A percentile compares a stretch with the other conserved stretches of the same genome.
phyloP scores from a whole-genome alignment of 495 filamentous ascomycete species.

The Penicillium coprophilum region DNA sequence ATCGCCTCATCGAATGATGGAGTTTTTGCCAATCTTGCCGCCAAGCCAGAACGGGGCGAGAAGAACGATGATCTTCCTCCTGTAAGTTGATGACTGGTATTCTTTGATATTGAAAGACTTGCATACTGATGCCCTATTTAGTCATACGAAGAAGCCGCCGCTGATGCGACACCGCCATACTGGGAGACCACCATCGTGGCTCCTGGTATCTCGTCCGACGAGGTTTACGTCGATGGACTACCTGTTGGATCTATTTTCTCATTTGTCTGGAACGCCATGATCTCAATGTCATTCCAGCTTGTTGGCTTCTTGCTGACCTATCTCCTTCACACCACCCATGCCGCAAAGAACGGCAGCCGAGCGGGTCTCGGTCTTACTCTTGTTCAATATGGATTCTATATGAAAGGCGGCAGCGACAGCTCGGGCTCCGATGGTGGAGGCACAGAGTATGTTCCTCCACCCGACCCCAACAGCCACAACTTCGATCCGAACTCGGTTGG shows the following conservation, averaged over 20 bases:
- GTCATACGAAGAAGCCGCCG: slow-evolving; percentile 98
- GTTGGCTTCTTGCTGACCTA: slow-evolving; percentile 98
- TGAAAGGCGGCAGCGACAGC: slow-evolving; percentile 64
- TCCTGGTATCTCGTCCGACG: slow-evolving; percentile 79
- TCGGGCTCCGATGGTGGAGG: slow-evolving; percentile 51
- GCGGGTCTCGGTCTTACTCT: slow-evolving; percentile 93
- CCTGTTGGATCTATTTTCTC: slow-evolving; percentile 94
- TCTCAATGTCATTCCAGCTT: slow-evolving; percentile 96
- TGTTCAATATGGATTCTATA: slow-evolving; percentile 95
- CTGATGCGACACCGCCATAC: slow-evolving; percentile 94
- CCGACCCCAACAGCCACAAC: slow-evolving; percentile 86
- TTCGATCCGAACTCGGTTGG: slow-evolving; percentile 73
- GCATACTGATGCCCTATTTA: slow-evolving; percentile 42
- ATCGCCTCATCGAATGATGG: slow-evolving; percentile 73
- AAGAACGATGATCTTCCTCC: slow-evolving; percentile 85
- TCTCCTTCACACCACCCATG: slow-evolving; percentile 95
- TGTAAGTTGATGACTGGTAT: slow-evolving; percentile 54
- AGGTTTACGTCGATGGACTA: slow-evolving; percentile 94
- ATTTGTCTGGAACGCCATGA: slow-evolving; percentile 98
- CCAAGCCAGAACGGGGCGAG: slow-evolving; percentile 84
- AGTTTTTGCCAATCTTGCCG: slow-evolving; percentile 91
- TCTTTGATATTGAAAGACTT: neutral
- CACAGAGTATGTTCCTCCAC: slow-evolving; percentile 58
- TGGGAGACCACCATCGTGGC: slow-evolving; percentile 99
- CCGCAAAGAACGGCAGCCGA: slow-evolving; percentile 93